Base-by-base conservation (phyloP, 768 basidiomycete genomes). In the Lyophyllum decastes region DNA sequence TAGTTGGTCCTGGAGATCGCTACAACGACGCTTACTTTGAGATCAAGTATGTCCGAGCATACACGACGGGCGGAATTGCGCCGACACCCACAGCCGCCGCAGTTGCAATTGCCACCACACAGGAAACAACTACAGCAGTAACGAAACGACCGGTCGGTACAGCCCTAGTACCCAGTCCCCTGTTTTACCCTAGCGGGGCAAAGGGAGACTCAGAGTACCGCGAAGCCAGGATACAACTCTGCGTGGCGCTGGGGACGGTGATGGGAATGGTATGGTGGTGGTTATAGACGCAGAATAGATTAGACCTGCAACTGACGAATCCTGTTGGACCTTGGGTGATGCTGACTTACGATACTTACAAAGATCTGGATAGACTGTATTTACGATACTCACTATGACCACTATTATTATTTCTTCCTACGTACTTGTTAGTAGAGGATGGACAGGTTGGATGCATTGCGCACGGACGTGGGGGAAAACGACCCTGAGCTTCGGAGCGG, bases 1-100 rank as follows among this genome's bases (percentile, higher is more conserved):
- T 84, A 16, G 72, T 80, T 45, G 78, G 79, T 26, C 65, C 77
- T 4, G 78, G 77, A 9, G 68, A 64, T 40, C 71, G 72, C 53
- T 81, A 74, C 63, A 68, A 76, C 63, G 64, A 74, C 30, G 80
- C 81, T 2, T 87, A 82, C 70, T 92, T 89, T 63, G 87, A 90
- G 69, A 76, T 91, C 64, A 76, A 78, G 52, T 85, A 85, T 60
- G 71, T 92, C 27, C 84, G 85, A 17, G 70, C 72, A 7, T 73
- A 72, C 44, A 68, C 66, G 26, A 83, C 77, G 0, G 68, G 67
- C 2, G 69, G 66, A 2, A 11, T 57, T 22, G 64, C 59, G 7
- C 69, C 69, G 3, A 67, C 64, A n/a, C 68, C 68, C 3, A 68
- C 69, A 2, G 66, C 67, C 16, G 50, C 65, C n/a, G 57, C 64